Base-by-base conservation (phyloP, 225 moss, liverwort and hornwort genomes). In the Rhytidiadelphus loreus region DNA sequence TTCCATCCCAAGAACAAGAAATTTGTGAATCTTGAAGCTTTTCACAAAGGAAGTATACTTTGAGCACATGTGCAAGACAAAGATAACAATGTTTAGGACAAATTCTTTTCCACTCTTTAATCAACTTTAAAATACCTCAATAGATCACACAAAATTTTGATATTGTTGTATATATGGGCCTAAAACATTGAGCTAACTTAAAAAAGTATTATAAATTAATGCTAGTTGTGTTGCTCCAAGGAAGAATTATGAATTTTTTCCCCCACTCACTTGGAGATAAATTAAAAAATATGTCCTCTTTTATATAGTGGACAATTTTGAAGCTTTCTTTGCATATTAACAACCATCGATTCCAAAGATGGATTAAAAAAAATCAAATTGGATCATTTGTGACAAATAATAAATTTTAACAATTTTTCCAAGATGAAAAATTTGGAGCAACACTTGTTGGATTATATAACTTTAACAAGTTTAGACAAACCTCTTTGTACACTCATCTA, bases 401-500 rank as follows among this genome's bases (percentile, higher is more conserved):
- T 13, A 21, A 20, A 21, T 20, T 22, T 52, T 8, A 13, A 19
- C 0, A 19, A 2, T 22, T 76, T 73, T 52, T 22, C 3, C 0
- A 33, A 20, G 22, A 8, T 13, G 7, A 13, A 76, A 33, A 13
- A 6, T 33, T 52, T 52, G 76, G 6, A 52, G 0, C 5, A 76
- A 53, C 3, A 23, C 5, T 35, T 22, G 1, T 35, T 35, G 35
- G 8, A 52, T 13, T 52, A 13, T 0, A 35, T 8, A 5, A 35
- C 1, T 76, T 8, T 9, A 14, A 76, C 23, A 13, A 35, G 0
- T 18, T 73, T 18, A 20, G 14, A 35, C 0, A 2, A 52, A 73
- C 3, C 2, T 33, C 0, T 52, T 3, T 3, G 7, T 22, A 35
- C 2, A 33, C 0, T 33, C 5, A 76, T 2, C 8, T 0, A 12